A percentile compares a stretch with the other conserved stretches of the same genome.
Conservation (phyloP, 2,329 filamentous ascomycete genomes). For the Ascochyta koolunga region DNA sequence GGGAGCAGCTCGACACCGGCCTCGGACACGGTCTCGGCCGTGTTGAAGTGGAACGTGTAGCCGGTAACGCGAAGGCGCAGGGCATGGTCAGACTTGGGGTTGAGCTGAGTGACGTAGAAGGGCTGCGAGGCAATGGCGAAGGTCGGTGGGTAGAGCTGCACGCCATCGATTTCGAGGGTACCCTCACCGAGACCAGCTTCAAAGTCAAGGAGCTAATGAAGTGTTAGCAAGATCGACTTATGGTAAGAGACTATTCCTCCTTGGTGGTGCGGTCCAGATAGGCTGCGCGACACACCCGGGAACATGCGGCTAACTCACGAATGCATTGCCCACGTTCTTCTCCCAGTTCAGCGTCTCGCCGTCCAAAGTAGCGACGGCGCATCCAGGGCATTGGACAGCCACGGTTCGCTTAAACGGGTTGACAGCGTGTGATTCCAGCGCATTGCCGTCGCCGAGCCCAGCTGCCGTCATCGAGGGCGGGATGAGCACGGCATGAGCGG, state of each 20-base stretch:
- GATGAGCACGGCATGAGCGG: constrained; percentile 44
- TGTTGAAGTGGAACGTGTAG: constrained; percentile 44
- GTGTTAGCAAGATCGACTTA: constrained; percentile 21
- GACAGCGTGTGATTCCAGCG: constrained; percentile 38
- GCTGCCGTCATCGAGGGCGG: constrained; percentile 39
- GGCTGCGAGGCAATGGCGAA: constrained; percentile 37
- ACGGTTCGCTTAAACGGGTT: constrained; percentile 42
- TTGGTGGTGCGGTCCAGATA: neutral
- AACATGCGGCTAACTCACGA: constrained; percentile 34
- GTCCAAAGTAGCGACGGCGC: constrained; percentile 36
- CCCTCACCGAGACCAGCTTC: constrained; percentile 40
- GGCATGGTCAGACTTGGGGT: constrained; percentile 31
- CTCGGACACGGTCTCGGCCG: constrained; percentile 44
- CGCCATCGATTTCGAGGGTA: constrained; percentile 43
- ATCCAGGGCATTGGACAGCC: constrained; percentile 43
- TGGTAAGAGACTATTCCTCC: too few species aligned
- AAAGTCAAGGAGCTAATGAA: constrained; percentile 45
- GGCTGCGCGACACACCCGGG: neutral
- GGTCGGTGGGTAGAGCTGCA: constrained; percentile 48
- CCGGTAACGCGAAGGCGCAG: constrained; percentile 45
- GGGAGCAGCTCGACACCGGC: constrained; percentile 47
- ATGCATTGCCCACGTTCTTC: constrained; percentile 40
- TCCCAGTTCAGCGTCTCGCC: constrained; percentile 35
- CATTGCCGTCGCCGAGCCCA: constrained; percentile 39
- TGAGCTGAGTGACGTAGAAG: constrained; percentile 44